phyloP scores from a whole-genome alignment of 495 filamentous ascomycete species.

The Tuber calosporum region DNA sequence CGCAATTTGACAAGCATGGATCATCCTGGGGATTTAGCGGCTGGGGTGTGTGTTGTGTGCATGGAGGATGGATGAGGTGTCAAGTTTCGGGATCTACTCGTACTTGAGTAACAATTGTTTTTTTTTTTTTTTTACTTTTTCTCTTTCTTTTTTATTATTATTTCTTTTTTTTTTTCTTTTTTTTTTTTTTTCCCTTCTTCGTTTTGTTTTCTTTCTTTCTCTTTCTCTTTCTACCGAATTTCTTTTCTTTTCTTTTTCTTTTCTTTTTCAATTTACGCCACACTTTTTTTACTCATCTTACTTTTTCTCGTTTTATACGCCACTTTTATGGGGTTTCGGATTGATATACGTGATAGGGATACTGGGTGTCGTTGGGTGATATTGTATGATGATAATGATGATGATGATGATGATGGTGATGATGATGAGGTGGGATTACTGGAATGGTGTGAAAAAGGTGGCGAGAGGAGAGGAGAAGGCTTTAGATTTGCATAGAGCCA shows the following conservation, averaged over 20 bases:
- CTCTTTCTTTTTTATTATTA: background rate
- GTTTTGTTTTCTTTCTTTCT: no score
- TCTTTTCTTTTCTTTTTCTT: no score
- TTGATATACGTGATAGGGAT: no score
- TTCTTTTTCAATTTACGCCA: background rate
- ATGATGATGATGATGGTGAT: background rate
- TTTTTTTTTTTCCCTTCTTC: no score
- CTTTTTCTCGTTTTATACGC: no score
- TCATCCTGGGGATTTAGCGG: slow-evolving; percentile 4
- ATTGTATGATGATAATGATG: background rate
- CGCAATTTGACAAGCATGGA: slow-evolving; percentile 5
- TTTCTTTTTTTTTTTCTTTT: background rate
- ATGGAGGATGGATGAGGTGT: background rate
- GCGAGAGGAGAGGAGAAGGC: background rate
- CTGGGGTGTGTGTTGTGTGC: no score
- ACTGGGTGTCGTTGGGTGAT: background rate
- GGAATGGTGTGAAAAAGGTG: no score
- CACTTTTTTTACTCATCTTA: background rate
- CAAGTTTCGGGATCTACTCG: background rate
- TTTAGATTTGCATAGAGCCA: background rate
- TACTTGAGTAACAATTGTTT: background rate
- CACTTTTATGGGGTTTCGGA: background rate
- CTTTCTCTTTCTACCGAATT: no score
- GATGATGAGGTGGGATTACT: background rate
- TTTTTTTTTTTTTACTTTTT: background rate